phyloP scores from a whole-genome alignment of 352 stramenopile species.

The Globisporangium rhizosaccharum region DNA sequence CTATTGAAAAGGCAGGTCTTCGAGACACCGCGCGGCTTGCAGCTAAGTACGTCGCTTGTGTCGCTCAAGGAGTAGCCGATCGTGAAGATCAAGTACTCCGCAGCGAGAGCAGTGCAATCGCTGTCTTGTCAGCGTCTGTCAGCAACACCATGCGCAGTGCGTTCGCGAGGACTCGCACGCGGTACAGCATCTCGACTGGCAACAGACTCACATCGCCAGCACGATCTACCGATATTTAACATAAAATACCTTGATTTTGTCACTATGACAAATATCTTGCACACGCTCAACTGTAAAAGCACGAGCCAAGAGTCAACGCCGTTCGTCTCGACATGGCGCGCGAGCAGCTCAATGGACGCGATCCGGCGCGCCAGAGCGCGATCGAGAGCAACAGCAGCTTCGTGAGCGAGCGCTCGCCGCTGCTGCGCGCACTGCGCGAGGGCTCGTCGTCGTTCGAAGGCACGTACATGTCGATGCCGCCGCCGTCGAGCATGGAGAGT shows the following conservation, averaged over 20 bases:
- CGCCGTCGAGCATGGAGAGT: conserved; percentile 13
- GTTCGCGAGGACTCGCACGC: too few species aligned
- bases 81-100: too few species aligned
- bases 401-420: conserved; percentile 58
- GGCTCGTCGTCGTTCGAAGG: conserved; percentile 54
- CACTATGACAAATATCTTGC: not conserved
- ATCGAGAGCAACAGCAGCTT: conserved; percentile 8
- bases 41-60: too few species aligned
- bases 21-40: too few species aligned
- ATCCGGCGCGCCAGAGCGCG: not conserved
- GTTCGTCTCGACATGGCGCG: not conserved
- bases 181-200: too few species aligned
- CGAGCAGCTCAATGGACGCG: conserved; percentile 8
- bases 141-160: too few species aligned
- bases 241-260: not conserved
- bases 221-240: too few species aligned
- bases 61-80: too few species aligned
- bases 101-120: too few species aligned
- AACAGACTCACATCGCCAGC: not conserved
- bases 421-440: conserved; percentile 51
- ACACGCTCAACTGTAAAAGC: not conserved
- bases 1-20: too few species aligned
- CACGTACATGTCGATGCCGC: conserved; percentile 70
- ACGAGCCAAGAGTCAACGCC: not conserved
- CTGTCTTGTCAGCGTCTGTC: too few species aligned